Conservation (phyloP, 345 rosid species). For the Acer campestre region DNA sequence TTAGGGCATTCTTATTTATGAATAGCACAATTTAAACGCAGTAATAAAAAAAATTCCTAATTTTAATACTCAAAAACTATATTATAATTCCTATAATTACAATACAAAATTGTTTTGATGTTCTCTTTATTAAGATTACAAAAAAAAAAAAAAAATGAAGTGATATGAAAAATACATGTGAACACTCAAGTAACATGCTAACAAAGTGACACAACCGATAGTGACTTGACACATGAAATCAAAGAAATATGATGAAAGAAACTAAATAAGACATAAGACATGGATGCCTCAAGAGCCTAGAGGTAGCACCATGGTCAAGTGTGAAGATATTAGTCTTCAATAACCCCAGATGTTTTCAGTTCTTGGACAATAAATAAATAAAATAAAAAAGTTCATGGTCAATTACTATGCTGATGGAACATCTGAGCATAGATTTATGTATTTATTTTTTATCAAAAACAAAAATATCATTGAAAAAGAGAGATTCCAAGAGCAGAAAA, state of each 20-base stretch:
- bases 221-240: neutral
- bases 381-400: no score
- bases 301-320: neutral
- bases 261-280: neutral
- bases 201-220: neutral
- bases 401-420: no score
- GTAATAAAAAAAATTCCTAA: no score
- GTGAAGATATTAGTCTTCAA: neutral
- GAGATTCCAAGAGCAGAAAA: neutral
- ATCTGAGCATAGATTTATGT: neutral
- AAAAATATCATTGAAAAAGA: neutral
- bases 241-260: neutral
- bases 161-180: neutral
- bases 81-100: no score
- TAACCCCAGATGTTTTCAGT: neutral
- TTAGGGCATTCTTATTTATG: no score
- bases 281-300: neutral
- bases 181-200: neutral
- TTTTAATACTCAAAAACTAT: no score
- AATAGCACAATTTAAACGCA: no score
- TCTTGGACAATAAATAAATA: neutral
- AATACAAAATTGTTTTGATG: neutral
- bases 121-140: neutral
- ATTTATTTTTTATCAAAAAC: neutral
- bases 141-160: neutral